Conservation (phyloP, 1,139 yeast species). For the Taphrina populina region DNA sequence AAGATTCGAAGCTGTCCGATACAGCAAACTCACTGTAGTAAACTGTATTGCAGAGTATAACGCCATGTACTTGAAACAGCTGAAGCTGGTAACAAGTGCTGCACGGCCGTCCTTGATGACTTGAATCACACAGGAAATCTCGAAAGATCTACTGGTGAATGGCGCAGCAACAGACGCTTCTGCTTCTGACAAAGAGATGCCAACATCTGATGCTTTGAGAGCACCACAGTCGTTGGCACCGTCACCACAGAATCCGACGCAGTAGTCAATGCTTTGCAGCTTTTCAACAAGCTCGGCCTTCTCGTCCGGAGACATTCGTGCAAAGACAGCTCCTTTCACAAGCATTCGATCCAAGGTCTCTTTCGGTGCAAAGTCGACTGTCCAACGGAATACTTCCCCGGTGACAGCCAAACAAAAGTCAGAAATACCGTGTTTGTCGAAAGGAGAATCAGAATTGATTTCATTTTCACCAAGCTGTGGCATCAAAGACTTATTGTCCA, state of each 20-base stretch:
- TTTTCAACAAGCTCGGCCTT: constrained; percentile 92
- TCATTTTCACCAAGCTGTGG: constrained; percentile 46
- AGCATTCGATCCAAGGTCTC: constrained; percentile 57
- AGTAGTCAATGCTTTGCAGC: constrained; percentile 77
- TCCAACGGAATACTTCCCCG: constrained; percentile 82
- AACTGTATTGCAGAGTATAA: constrained; percentile 95
- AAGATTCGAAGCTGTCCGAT: constrained; percentile 83
- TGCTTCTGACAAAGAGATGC: constrained; percentile 91
- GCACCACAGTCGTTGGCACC: constrained; percentile 95
- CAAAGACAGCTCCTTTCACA: constrained; percentile 74
- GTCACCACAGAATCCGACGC: constrained; percentile 97
- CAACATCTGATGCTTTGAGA: constrained; percentile 93
- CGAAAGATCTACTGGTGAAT: constrained; percentile 84
- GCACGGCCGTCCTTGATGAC: constrained; percentile 94
- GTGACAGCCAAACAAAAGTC: constrained; percentile 66
- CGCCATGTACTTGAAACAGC: constrained; percentile 98
- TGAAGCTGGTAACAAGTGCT: constrained; percentile 87
- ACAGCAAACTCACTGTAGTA: constrained; percentile 76
- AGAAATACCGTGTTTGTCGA: constrained; percentile 38
- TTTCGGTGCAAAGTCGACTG: constrained; percentile 52
- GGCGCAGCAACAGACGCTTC: constrained; percentile 99
- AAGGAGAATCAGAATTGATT: constrained; percentile 4
- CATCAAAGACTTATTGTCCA: constrained; percentile 64
- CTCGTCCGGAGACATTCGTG: constrained; percentile 98
- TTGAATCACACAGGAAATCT: constrained; percentile 86